A percentile compares a stretch with the other conserved stretches of the same genome.
Evolutionary conservation across 441 rosid genomes (phyloP).

Genomic region (Mallotus repandus): DNA sequence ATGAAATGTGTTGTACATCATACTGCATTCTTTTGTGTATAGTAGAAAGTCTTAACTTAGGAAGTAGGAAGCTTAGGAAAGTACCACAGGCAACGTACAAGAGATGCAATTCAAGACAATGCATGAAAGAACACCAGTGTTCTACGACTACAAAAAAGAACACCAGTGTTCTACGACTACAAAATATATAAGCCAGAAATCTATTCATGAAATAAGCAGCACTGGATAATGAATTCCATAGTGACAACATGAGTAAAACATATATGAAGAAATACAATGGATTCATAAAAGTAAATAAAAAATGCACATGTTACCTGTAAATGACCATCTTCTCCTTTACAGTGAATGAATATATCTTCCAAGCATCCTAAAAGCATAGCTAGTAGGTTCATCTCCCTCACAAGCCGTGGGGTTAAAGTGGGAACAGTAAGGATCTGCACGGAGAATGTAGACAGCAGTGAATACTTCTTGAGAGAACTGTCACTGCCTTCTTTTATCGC

Average conservation of each 20-base stretch:
- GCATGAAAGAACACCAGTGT: not conserved
- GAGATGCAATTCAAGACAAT: not conserved
- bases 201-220: not conserved
- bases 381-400: constrained; percentile 81
- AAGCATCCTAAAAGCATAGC: constrained; percentile 75
- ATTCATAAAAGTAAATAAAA: not conserved
- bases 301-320: constrained; percentile 53
- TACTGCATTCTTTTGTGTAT: not conserved
- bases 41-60: not conserved
- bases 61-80: not conserved
- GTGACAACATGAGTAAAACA: not conserved
- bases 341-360: constrained; percentile 57
- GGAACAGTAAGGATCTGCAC: constrained; percentile 97
- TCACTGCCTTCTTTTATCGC: constrained; percentile 55
- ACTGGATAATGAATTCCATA: not conserved
- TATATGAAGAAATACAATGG: not conserved
- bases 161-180: not conserved
- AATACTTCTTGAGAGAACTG: constrained; percentile 47
- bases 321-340: constrained; percentile 80
- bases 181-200: not conserved
- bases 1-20: not conserved
- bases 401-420: constrained; percentile 85
- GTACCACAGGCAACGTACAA: not conserved
- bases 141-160: not conserved
- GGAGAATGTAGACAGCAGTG: constrained; percentile 68